These are phyloP conservation scores for Cercospora sojina DNA, from an alignment of 2,329 filamentous ascomycete species.

Conservation along the genomic window DNA sequence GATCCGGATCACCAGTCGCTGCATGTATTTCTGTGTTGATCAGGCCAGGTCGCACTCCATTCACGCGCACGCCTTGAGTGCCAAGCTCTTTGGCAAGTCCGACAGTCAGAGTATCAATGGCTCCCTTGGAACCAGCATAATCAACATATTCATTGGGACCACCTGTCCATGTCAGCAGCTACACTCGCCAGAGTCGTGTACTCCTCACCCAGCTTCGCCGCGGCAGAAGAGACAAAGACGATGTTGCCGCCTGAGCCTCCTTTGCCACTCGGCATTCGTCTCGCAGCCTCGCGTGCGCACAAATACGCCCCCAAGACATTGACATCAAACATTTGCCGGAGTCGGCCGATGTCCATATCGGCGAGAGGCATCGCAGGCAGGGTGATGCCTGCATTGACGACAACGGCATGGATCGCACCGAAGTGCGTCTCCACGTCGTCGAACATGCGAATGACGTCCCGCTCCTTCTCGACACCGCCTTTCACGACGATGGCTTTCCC, in stretches of 20 bases:
- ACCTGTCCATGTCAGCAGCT: neutral
- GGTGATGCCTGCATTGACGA: conserved; percentile 35
- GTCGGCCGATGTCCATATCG: conserved; percentile 28
- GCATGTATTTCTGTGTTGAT: conserved; percentile 34
- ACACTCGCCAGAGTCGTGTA: neutral
- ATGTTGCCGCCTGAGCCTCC: conserved; percentile 24
- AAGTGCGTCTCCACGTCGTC: conserved; percentile 26
- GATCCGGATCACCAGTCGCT: conserved; percentile 27
- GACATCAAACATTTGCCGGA: conserved; percentile 29
- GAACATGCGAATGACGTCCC: conserved; percentile 29
- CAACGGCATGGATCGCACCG: conserved; percentile 28
- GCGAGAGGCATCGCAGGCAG: conserved; percentile 27
- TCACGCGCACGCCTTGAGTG: conserved; percentile 29
- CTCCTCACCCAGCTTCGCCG: conserved; percentile 30
- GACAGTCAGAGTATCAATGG: conserved; percentile 31
- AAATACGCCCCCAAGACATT: conserved; percentile 34
- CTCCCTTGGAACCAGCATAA: conserved; percentile 35
- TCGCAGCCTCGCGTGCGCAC: conserved; percentile 33
- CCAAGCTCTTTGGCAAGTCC: conserved; percentile 33
- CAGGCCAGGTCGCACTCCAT: conserved; percentile 31
- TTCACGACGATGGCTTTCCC: conserved; percentile 24
- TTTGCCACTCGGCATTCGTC: conserved; percentile 22
- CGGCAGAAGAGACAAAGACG: conserved; percentile 33
- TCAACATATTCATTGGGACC: conserved; percentile 30
- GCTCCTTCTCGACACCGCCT: conserved; percentile 29